Conservation (phyloP, 768 basidiomycete species). For the Strobilomyces echinocephalus region DNA sequence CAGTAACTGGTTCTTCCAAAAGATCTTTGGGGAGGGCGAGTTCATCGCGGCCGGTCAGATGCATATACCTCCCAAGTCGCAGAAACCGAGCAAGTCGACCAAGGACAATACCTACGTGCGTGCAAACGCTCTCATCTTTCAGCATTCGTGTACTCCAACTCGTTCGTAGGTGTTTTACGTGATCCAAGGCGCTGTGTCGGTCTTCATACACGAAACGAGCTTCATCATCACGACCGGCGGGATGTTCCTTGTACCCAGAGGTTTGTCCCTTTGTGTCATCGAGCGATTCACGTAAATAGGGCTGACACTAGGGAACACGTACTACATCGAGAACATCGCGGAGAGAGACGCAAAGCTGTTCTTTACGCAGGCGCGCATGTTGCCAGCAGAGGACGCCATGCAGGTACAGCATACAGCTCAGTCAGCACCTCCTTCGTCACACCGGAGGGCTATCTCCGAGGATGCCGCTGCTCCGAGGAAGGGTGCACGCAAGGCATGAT, state of each 20-base stretch:
- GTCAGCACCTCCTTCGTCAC: slow-evolving; percentile 28
- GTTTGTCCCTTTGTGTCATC: slow-evolving; percentile 36
- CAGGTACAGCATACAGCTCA: slow-evolving; percentile 23
- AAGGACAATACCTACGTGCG: slow-evolving; percentile 93
- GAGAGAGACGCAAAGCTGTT: slow-evolving; percentile 78
- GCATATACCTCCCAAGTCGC: slow-evolving; percentile 68
- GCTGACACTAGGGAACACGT: slow-evolving; percentile 66
- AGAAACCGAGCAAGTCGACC: slow-evolving; percentile 82
- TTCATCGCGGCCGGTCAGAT: slow-evolving; percentile 91
- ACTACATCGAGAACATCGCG: slow-evolving; percentile 84
- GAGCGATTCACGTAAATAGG: not conserved
- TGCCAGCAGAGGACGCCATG: slow-evolving; percentile 31
- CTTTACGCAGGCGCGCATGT: slow-evolving; percentile 81
- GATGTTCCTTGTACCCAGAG: slow-evolving; percentile 88
- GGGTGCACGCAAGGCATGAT: slow-evolving; percentile 16
- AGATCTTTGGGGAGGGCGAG: slow-evolving; percentile 85
- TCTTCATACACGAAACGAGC: slow-evolving; percentile 74
- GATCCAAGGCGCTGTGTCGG: slow-evolving; percentile 83
- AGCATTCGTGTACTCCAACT: not conserved
- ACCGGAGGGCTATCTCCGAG: slow-evolving; percentile 26
- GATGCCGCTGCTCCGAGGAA: slow-evolving; percentile 13
- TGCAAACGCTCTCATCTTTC: slow-evolving; percentile 5
- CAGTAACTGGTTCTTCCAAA: slow-evolving; percentile 79
- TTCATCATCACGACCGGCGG: slow-evolving; percentile 78
- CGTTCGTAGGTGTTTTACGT: slow-evolving; percentile 64